phyloP scores from a whole-genome alignment of 108 stramenopile genomes.

The Nitzschia palea region DNA sequence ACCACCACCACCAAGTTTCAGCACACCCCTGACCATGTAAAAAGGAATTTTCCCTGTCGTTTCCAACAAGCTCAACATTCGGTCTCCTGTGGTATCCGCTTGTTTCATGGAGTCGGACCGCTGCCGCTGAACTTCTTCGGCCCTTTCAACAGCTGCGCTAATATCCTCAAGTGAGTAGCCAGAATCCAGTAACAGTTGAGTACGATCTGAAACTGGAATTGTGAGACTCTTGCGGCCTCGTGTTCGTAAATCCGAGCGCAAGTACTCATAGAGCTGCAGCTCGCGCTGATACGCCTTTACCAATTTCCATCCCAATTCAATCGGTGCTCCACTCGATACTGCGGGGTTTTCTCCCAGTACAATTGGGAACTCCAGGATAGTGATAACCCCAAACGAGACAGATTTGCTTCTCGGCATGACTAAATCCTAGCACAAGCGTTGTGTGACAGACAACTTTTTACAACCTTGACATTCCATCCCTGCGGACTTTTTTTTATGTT shows the following conservation, averaged over 20 bases:
- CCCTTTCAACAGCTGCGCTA: constrained; percentile 6
- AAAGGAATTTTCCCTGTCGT: constrained; percentile 6
- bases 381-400: constrained; percentile 17
- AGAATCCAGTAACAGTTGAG: constrained; percentile 17
- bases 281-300: constrained; percentile 2
- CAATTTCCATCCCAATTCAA: constrained; percentile 33
- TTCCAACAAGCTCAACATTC: neutral
- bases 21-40: constrained; percentile 5
- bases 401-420: constrained; percentile 8
- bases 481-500: too few species aligned
- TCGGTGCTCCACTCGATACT: constrained; percentile 25
- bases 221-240: neutral
- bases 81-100: neutral
- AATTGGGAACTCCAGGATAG: constrained; percentile 34
- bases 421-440: too few species aligned
- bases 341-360: constrained; percentile 43
- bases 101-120: constrained; percentile 16
- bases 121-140: constrained; percentile 21
- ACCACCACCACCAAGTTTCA: neutral
- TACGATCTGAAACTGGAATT: constrained; percentile 22
- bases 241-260: neutral
- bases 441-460: too few species aligned
- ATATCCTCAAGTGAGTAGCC: constrained; percentile 30
- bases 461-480: too few species aligned
- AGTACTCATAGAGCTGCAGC: constrained; percentile 25